A percentile compares a stretch with the other conserved stretches of the same genome.
phyloP scores from a whole-genome alignment of 495 filamentous ascomycete species.

The Endocarpon pusillum region DNA sequence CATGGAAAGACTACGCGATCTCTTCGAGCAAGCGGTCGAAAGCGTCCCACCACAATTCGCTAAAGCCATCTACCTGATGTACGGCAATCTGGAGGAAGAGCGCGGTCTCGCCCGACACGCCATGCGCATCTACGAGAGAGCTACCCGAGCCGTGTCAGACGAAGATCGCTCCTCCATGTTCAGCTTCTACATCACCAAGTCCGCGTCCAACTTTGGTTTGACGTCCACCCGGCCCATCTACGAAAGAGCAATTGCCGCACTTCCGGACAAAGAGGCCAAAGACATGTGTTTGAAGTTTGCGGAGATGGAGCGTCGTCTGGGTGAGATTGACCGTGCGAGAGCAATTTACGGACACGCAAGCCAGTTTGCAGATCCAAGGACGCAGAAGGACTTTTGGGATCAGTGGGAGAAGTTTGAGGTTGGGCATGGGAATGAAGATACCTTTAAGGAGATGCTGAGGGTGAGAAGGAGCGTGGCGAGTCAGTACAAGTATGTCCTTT shows the following conservation, averaged over 20 bases:
- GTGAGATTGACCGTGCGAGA: conserved; percentile 89
- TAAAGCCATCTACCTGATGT: conserved; percentile 93
- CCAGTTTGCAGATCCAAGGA: conserved; percentile 92
- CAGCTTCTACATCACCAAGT: conserved; percentile 98
- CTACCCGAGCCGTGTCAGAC: conserved; percentile 87
- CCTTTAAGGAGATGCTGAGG: conserved; percentile 96
- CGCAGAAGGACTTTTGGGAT: conserved; percentile 75
- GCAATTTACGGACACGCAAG: conserved; percentile 93
- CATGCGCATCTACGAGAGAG: conserved; percentile 97
- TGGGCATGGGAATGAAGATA: conserved; percentile 95
- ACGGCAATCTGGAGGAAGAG: conserved; percentile 93
- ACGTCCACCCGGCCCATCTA: conserved; percentile 95
- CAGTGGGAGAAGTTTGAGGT: conserved; percentile 98
- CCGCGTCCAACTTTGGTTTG: conserved; percentile 91
- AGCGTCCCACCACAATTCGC: conserved; percentile 91
- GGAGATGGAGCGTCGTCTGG: conserved; percentile 92
- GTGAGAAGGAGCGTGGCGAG: conserved; percentile 96
- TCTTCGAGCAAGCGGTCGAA: conserved; percentile 95
- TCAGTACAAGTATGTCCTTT: conserved; percentile 60
- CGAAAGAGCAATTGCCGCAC: conserved; percentile 77
- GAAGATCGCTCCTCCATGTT: conserved; percentile 96
- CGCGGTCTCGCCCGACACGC: conserved; percentile 89
- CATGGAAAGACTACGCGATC: conserved; percentile 83
- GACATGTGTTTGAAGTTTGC: conserved; percentile 99
- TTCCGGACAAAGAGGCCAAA: conserved; percentile 85